Evolutionary conservation across 148 eudicot genomes (phyloP).

Genomic region (Pouteria glomerata): DNA sequence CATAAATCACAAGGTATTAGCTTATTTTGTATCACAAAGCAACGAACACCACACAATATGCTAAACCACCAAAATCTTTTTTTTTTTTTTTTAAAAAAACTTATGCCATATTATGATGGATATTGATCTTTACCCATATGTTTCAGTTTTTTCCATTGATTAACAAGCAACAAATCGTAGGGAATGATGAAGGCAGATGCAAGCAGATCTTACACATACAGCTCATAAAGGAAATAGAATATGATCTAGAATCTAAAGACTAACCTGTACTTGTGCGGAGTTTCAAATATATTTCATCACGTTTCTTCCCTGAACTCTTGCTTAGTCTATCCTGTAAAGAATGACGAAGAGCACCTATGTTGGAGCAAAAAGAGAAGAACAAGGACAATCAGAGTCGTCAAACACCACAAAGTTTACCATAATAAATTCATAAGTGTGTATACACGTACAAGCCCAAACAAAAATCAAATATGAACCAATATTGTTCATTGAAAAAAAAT

Average conservation of each 20-base stretch:
- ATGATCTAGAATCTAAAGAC: no score
- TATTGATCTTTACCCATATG: not conserved
- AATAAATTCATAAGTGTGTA: not conserved
- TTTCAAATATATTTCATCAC: slow-evolving; percentile 83
- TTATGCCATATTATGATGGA: not conserved
- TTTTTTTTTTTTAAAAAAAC: no score
- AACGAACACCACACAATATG: no score
- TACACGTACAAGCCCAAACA: no score
- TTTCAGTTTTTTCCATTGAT: not conserved
- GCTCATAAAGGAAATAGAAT: not conserved
- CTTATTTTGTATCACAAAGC: no score
- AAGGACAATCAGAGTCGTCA: slow-evolving; percentile 4
- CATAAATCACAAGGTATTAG: no score
- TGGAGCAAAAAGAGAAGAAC: slow-evolving; percentile 18
- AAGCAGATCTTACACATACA: not conserved
- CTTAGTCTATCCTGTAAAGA: slow-evolving; percentile 95
- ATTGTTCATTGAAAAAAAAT: not conserved
- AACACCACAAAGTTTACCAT: not conserved
- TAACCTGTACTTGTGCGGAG: slow-evolving; percentile 91
- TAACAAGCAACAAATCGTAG: not conserved
- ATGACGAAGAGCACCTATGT: slow-evolving; percentile 88
- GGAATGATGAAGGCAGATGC: not conserved
- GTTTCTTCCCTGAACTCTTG: slow-evolving; percentile 80
- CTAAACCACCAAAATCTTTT: no score
- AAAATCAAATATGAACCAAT: not conserved